Conservation (phyloP, 2,329 filamentous ascomycete species). For the Aspergillus ustus region DNA sequence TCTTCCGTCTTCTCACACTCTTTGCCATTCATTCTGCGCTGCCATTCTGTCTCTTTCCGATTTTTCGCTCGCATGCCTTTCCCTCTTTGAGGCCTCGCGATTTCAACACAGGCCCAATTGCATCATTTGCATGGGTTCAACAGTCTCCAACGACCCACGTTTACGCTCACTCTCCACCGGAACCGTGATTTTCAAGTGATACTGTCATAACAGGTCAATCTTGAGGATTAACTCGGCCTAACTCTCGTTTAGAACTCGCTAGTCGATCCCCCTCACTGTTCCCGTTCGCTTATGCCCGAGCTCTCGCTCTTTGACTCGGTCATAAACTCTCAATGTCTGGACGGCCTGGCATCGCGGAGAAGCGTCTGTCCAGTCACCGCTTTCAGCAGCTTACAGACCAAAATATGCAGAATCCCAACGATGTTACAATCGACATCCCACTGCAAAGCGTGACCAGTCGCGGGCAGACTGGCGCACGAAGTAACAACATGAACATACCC, state of each 20-base stretch:
- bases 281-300: constrained; percentile 11
- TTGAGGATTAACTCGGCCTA: constrained; percentile 6
- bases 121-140: neutral
- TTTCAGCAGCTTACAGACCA: constrained; percentile 49
- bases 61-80: neutral
- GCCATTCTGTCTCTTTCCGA: neutral
- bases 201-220: neutral
- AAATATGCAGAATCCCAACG: constrained; percentile 54
- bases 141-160: constrained; percentile 14
- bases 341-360: constrained; percentile 41
- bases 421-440: constrained; percentile 66
- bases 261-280: constrained; percentile 10
- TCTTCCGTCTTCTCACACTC: neutral
- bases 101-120: constrained; percentile 6
- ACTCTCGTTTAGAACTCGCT: constrained; percentile 10
- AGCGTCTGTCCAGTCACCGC: constrained; percentile 51
- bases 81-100: constrained; percentile 1
- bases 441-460: constrained; percentile 60
- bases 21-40: neutral
- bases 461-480: constrained; percentile 51
- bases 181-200: constrained; percentile 4
- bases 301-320: constrained; percentile 10
- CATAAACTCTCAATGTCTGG: constrained; percentile 34
- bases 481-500: constrained; percentile 36
- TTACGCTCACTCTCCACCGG: constrained; percentile 13